These are phyloP conservation scores for Yamadazyma trypodendri DNA, from an alignment of 1,139 yeast species.

Conservation along the genomic window DNA sequence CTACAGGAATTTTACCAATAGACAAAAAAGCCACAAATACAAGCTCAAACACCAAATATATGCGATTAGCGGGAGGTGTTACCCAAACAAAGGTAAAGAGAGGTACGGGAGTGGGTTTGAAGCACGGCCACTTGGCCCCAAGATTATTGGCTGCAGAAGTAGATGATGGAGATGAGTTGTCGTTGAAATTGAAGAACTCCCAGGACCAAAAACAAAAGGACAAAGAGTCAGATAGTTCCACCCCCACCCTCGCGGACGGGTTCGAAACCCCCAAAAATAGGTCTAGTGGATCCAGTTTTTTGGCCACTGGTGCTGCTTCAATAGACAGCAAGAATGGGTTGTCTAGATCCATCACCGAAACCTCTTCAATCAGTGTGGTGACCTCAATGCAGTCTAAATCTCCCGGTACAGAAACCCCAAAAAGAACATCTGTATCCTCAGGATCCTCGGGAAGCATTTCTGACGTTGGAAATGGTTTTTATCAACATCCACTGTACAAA, in stretches of 20 bases:
- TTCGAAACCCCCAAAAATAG: constrained; percentile 14
- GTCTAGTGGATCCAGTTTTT: constrained; percentile 24
- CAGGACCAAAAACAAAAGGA: not conserved
- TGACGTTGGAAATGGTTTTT: constrained; percentile 32
- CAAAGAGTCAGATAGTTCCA: not conserved
- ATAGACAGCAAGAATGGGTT: constrained; percentile 23
- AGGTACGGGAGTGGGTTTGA: constrained; percentile 57
- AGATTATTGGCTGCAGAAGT: constrained; percentile 75
- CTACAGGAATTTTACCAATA: constrained; percentile 58
- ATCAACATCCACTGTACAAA: constrained; percentile 45
- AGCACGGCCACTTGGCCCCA: constrained; percentile 75
- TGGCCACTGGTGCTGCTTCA: constrained; percentile 10
- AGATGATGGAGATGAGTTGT: constrained; percentile 56
- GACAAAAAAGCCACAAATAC: constrained; percentile 31
- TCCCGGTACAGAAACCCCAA: not conserved
- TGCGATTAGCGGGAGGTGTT: constrained; percentile 28
- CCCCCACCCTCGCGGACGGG: constrained; percentile 1
- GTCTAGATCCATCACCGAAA: constrained; percentile 31
- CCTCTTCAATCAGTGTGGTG: constrained; percentile 15
- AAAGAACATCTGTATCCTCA: constrained; percentile 16
- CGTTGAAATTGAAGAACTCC: constrained; percentile 6
- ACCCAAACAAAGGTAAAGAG: constrained; percentile 27
- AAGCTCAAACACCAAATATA: constrained; percentile 30
- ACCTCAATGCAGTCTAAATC: constrained; percentile 7
- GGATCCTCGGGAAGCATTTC: constrained; percentile 18